Evolutionary conservation across 1,284 basidiomycete species (phyloP).

Genomic region (Grifola frondosa): DNA sequence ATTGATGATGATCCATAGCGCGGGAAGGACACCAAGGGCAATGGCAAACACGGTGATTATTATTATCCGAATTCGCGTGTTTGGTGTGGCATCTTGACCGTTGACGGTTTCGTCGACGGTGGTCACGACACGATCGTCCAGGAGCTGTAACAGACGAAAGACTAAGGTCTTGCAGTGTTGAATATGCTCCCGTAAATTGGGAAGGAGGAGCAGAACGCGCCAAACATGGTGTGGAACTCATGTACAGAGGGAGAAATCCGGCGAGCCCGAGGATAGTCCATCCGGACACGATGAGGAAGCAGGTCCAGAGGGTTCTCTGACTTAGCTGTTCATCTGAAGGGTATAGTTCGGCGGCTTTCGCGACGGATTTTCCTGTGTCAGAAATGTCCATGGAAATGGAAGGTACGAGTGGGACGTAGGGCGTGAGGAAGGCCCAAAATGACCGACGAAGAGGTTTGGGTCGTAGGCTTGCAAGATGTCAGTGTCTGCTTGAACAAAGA

Average conservation of each 20-base stretch:
- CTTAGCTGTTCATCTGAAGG: slow-evolving; percentile 72
- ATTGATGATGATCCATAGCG: slow-evolving; percentile 61
- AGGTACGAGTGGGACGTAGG: slow-evolving; percentile 67
- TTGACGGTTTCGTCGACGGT: slow-evolving; percentile 35
- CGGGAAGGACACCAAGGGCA: slow-evolving; percentile 60
- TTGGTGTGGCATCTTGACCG: slow-evolving; percentile 41
- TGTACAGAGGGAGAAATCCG: slow-evolving; percentile 69
- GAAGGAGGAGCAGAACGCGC: slow-evolving; percentile 47
- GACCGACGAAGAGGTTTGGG: slow-evolving; percentile 58
- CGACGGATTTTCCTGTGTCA: slow-evolving; percentile 49
- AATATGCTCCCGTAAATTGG: slow-evolving; percentile 57
- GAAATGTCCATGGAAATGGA: slow-evolving; percentile 53
- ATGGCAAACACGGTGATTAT: slow-evolving; percentile 62
- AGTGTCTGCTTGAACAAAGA: no score
- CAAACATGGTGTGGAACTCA: slow-evolving; percentile 68
- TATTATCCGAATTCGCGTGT: slow-evolving; percentile 61
- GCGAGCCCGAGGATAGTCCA: slow-evolving; percentile 68
- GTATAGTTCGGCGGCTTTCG: slow-evolving; percentile 53
- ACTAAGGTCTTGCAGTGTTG: slow-evolving; percentile 72
- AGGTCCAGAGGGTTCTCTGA: slow-evolving; percentile 65
- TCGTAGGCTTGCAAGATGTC: slow-evolving; percentile 48
- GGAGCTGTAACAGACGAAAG: slow-evolving; percentile 67
- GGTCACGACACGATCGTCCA: slow-evolving; percentile 49
- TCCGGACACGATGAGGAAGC: slow-evolving; percentile 59
- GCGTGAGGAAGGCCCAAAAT: slow-evolving; percentile 66